Evolutionary conservation across 2,329 filamentous ascomycete species (phyloP).

Genomic region (Ciborinia camelliae): DNA sequence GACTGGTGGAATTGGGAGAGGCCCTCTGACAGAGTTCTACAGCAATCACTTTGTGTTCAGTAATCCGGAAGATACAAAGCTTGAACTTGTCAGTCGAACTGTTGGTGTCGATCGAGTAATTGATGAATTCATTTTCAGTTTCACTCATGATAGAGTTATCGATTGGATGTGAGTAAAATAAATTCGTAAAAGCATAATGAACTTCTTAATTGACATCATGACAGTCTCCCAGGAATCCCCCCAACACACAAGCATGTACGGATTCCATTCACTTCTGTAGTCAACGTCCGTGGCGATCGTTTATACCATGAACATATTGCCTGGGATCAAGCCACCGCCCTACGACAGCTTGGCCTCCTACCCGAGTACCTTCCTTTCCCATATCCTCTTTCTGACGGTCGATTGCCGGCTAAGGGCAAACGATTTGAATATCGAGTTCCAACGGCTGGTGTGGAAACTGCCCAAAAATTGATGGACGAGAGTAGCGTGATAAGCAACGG

Average conservation of each 20-base stretch:
- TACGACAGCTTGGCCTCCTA: constrained; percentile 60
- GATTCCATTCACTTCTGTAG: constrained; percentile 62
- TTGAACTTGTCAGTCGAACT: constrained; percentile 69
- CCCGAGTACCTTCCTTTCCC: constrained; percentile 42
- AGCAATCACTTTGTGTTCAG: constrained; percentile 70
- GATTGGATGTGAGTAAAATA: constrained; percentile 61
- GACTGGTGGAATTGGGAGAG: constrained; percentile 65
- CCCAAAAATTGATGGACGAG: constrained; percentile 46
- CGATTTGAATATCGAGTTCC: constrained; percentile 58
- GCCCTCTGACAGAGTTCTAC: constrained; percentile 64
- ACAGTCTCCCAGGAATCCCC: constrained; percentile 55
- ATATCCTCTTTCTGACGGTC: constrained; percentile 43
- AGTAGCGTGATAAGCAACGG: constrained; percentile 53
- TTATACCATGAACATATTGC: constrained; percentile 68
- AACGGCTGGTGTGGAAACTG: constrained; percentile 54
- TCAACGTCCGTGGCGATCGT: constrained; percentile 65
- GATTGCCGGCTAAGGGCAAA: constrained; percentile 37
- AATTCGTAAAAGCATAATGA: neutral
- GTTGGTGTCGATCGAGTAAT: constrained; percentile 69
- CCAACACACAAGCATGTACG: constrained; percentile 52
- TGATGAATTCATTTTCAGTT: constrained; percentile 65
- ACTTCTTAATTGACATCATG: neutral
- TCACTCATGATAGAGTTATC: constrained; percentile 60
- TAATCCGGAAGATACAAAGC: constrained; percentile 63
- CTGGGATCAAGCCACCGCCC: constrained; percentile 64